Evolutionary conservation across 2,329 filamentous ascomycete species (phyloP).

Genomic region (Phialocephala sp.): DNA sequence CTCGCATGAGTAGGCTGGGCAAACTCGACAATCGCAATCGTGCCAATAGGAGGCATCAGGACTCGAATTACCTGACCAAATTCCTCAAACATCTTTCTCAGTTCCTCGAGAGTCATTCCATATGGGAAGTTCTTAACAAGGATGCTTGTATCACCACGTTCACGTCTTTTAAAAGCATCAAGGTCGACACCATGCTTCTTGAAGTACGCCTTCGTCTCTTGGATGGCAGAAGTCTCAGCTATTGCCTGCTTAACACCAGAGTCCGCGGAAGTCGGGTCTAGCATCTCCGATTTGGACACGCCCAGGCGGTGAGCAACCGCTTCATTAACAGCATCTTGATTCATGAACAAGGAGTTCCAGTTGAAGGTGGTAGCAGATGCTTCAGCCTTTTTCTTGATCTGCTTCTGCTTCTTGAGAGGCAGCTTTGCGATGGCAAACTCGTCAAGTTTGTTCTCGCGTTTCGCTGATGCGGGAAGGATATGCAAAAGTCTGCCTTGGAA

Average conservation of each 20-base stretch:
- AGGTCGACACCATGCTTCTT: constrained; percentile 86
- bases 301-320: constrained; percentile 87
- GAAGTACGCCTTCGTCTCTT: constrained; percentile 95
- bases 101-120: constrained; percentile 59
- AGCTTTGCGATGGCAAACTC: constrained; percentile 90
- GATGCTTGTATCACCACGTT: constrained; percentile 85
- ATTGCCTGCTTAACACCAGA: constrained; percentile 96
- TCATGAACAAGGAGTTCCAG: constrained; percentile 99
- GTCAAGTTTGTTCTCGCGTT: constrained; percentile 81
- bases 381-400: constrained; percentile 84
- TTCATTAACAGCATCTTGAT: constrained; percentile 90
- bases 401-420: constrained; percentile 91
- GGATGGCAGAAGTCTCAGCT: constrained; percentile 93
- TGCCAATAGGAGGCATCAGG: constrained; percentile 90
- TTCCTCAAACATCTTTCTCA: constrained; percentile 56
- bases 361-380: constrained; percentile 83
- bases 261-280: constrained; percentile 95
- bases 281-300: constrained; percentile 85
- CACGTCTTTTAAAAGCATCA: constrained; percentile 84
- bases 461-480: constrained; percentile 82
- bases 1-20: constrained; percentile 78
- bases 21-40: constrained; percentile 93
- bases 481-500: constrained; percentile 95
- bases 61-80: constrained; percentile 82
- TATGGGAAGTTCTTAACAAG: constrained; percentile 95